A percentile compares a stretch with the other conserved stretches of the same genome.
Conservation (phyloP, 1,139 yeast genomes). For the Pichia kudriavzevii region DNA sequence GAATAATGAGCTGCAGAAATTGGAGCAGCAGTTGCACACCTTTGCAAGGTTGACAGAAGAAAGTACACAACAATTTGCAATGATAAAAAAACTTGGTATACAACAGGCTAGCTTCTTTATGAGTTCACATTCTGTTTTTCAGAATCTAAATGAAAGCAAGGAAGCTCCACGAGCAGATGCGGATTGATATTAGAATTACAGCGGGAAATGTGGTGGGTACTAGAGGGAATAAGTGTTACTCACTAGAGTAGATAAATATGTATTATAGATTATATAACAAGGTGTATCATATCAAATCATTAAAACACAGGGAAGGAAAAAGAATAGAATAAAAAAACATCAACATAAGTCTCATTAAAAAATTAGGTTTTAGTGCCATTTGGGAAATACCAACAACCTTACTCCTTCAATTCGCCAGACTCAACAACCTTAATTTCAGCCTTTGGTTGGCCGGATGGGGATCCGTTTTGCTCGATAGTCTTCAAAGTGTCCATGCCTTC, state of each 20-base stretch:
- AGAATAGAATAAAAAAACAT: too few relatives aligned
- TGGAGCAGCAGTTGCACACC: conserved; percentile 18
- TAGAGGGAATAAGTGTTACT: too few relatives aligned
- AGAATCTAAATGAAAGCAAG: conserved; percentile 22
- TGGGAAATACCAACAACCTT: conserved; percentile 7
- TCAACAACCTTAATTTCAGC: conserved; percentile 27
- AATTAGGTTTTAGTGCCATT: too few relatives aligned
- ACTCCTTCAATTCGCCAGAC: conserved; percentile 33
- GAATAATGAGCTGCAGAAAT: conserved; percentile 19
- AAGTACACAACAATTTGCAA: conserved; percentile 21
- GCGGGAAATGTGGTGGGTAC: too few relatives aligned
- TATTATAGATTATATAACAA: too few relatives aligned
- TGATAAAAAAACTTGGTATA: conserved; percentile 21
- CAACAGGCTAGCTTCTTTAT: conserved; percentile 25
- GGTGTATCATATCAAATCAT: too few relatives aligned
- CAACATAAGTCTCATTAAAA: too few relatives aligned
- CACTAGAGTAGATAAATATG: too few relatives aligned
- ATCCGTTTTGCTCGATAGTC: conserved; percentile 26
- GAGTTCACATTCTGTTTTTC: conserved; percentile 26
- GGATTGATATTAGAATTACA: too few relatives aligned
- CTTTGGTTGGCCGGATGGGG: conserved; percentile 25
- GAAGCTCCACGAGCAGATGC: too few relatives aligned
- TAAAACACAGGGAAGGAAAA: too few relatives aligned
- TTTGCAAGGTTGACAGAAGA: conserved; percentile 17
- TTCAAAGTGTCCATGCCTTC: conserved; percentile 30